Evolutionary conservation across 2,329 filamentous ascomycete species (phyloP).

Genomic region (Aspergillus costaricaensis): DNA sequence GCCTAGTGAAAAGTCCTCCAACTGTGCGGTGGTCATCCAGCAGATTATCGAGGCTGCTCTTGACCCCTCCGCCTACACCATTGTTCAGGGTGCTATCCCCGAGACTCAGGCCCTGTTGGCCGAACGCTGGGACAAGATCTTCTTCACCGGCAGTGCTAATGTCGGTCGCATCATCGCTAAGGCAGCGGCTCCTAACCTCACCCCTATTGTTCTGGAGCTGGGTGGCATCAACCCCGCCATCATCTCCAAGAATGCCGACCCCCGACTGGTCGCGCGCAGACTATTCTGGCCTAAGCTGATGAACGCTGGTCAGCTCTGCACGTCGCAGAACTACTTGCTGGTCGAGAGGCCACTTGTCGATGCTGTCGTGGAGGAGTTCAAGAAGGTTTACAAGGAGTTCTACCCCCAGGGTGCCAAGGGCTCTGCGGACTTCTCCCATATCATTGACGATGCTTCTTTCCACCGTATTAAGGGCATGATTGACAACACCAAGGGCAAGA

Average conservation of each 20-base stretch:
- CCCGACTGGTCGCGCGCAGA: constrained; percentile 76
- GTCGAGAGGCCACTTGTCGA: constrained; percentile 74
- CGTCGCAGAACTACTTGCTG: constrained; percentile 89
- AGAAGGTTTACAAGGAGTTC: constrained; percentile 70
- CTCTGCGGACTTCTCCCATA: constrained; percentile 76
- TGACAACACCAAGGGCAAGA: constrained; percentile 78
- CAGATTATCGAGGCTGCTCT: constrained; percentile 75
- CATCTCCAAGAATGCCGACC: constrained; percentile 78
- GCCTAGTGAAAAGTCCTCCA: constrained; percentile 79
- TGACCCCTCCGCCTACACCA: constrained; percentile 72
- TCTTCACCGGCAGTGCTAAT: constrained; percentile 80
- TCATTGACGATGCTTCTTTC: constrained; percentile 80
- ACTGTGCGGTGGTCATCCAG: constrained; percentile 75
- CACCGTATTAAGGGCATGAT: constrained; percentile 85
- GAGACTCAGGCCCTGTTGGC: constrained; percentile 82
- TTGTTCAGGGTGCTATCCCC: constrained; percentile 77
- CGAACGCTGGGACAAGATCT: constrained; percentile 96
- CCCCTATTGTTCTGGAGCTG: constrained; percentile 85
- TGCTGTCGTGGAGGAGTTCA: constrained; percentile 73
- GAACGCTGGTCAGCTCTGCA: constrained; percentile 88
- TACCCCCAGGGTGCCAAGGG: constrained; percentile 78
- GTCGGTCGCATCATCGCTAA: constrained; percentile 87
- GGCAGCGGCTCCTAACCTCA: constrained; percentile 86
- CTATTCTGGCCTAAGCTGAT: constrained; percentile 86
- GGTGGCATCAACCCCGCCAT: constrained; percentile 92